Base-by-base conservation (phyloP, 83 land plant species). In the Diphasiastrum complanatum region DNA sequence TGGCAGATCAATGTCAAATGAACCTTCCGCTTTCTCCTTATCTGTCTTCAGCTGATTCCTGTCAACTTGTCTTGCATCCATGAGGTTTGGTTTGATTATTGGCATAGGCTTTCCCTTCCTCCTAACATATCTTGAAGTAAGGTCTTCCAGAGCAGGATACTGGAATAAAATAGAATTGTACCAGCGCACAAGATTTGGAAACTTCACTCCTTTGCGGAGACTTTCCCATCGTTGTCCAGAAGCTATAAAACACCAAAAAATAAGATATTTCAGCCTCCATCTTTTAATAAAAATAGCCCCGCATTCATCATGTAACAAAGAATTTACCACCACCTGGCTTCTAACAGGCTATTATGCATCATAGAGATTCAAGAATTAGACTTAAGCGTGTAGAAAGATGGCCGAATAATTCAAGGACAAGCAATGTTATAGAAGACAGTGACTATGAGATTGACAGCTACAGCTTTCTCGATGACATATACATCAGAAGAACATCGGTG, bases 151-250 rank as follows among this genome's bases (percentile, higher is more conserved):
- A 1, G 62, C 54, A 28, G 61, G 61, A 72, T 83, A 76, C 46
- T 89, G 85, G 2, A 63, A 35, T 22, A 59, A 24, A 23, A 92
- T 63, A 2, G 85, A 80, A 63, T 80, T 81, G 63, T 60, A 92
- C 97, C 97, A 92, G 3, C 97, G 81, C 1, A 65, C 80, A 0
- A 88, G 66, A 68, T 81, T 77, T 16, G 70, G 79, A 56, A 75
- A 88, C 52, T 88, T 92, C 48, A 74, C 76, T 34, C 88, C 83
- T 60, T 83, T 92, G 19, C 91, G 78, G 23, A 88, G 57, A 56
- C 96, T 81, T 28, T 92, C 97, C 96, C 96, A 92, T 63, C 97
- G 83, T 36, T 76, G 79, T 6, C 96, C 97, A 66, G 73, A 68
- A 23, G 74, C 87, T 88, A 65, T 6, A 5, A 54, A 6, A 22